These are phyloP conservation scores for Pezicula carpinea DNA, from an alignment of 2,329 filamentous ascomycete species.

Conservation along the genomic window DNA sequence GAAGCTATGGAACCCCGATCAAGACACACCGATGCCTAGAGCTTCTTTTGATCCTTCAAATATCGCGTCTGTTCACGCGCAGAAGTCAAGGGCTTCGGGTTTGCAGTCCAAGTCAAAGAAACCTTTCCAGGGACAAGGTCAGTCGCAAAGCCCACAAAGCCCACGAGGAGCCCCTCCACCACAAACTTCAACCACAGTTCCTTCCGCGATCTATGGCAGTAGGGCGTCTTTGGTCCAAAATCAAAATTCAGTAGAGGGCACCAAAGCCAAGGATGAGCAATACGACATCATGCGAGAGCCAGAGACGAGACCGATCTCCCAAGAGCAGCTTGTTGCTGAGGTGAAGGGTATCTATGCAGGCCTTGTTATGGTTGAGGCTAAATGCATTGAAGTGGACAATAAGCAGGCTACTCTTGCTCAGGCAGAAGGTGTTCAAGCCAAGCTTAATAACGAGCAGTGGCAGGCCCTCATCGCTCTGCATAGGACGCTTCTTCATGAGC, in stretches of 20 bases:
- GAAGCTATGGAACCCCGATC: constrained; percentile 23
- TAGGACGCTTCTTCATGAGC: constrained; percentile 73
- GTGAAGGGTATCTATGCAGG: constrained; percentile 65
- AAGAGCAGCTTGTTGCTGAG: constrained; percentile 26
- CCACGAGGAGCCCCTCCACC: neutral
- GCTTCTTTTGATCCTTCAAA: constrained; percentile 22
- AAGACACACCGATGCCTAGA: constrained; percentile 12
- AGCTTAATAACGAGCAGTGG: constrained; percentile 67
- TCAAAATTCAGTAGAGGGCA: too few relatives aligned
- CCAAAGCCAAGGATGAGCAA: neutral
- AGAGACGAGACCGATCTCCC: constrained; percentile 33
- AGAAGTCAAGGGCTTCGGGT: constrained; percentile 15
- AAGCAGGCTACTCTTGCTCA: constrained; percentile 50
- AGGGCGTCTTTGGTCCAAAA: too few relatives aligned
- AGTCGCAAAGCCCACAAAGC: neutral
- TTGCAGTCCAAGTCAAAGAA: constrained; percentile 13
- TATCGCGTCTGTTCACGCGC: constrained; percentile 19
- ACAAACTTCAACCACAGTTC: neutral
- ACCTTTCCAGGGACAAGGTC: constrained; percentile 4
- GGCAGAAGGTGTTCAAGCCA: constrained; percentile 36
- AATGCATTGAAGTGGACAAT: constrained; percentile 79
- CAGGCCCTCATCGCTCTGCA: constrained; percentile 80
- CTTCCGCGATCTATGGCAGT: too few relatives aligned
- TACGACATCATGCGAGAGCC: constrained; percentile 57
- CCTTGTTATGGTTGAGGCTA: constrained; percentile 79